phyloP scores from a whole-genome alignment of 768 basidiomycete genomes.

The Mycena latifolia region DNA sequence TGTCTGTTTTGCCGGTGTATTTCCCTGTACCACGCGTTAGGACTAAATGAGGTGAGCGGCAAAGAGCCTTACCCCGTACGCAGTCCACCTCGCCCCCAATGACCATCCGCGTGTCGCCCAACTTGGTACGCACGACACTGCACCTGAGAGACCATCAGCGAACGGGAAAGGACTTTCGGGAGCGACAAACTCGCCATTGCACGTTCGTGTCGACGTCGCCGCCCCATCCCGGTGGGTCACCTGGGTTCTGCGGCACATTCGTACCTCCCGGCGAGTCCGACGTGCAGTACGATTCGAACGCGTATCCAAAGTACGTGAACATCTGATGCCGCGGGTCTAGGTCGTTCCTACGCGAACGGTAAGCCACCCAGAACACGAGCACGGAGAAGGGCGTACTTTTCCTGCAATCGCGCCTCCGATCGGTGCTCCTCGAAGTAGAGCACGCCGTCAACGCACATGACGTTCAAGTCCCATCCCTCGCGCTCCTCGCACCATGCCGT shows the following conservation, averaged over 20 bases:
- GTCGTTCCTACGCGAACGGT: conserved; percentile 62
- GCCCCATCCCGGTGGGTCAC: conserved; percentile 71
- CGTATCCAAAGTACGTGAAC: conserved; percentile 87
- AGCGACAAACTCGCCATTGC: conserved; percentile 67
- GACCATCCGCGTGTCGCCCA: conserved; percentile 77
- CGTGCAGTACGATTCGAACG: conserved; percentile 92
- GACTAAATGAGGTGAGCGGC: conserved; percentile 13
- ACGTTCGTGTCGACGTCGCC: conserved; percentile 89
- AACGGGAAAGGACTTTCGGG: not conserved
- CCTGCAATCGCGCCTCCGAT: conserved; percentile 66
- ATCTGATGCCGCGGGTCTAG: conserved; percentile 72
- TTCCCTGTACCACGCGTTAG: conserved; percentile 54
- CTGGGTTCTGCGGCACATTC: conserved; percentile 38
- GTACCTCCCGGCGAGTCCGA: conserved; percentile 51
- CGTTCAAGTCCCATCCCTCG: conserved; percentile 86
- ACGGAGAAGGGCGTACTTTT: conserved; percentile 66
- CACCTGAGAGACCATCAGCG: conserved; percentile 50
- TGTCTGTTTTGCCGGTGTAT: conserved; percentile 72
- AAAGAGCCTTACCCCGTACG: conserved; percentile 68
- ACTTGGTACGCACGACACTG: conserved; percentile 87
- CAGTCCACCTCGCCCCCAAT: conserved; percentile 96
- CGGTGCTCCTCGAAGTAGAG: conserved; percentile 83
- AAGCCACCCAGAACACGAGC: not conserved
- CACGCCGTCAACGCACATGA: conserved; percentile 79
- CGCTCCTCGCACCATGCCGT: conserved; percentile 86